phyloP scores from a whole-genome alignment of 164 flowering plant genomes.

The Stephania japonica region DNA sequence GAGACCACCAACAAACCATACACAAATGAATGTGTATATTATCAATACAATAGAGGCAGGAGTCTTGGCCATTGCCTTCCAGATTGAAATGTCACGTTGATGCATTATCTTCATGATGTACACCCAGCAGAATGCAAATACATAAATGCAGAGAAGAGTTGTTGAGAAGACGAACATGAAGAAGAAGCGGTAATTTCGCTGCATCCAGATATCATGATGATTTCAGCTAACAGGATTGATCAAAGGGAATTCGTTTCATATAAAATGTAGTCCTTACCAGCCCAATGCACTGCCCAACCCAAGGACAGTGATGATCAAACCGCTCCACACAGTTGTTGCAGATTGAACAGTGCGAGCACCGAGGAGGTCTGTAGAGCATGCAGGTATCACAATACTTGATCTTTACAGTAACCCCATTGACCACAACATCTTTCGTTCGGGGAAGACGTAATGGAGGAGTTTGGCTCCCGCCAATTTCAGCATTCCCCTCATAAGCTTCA shows the following conservation, averaged over 20 bases:
- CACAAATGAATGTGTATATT: constrained; percentile 8
- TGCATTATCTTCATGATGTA: constrained; percentile 10
- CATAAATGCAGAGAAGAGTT: constrained; percentile 13
- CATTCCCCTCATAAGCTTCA: constrained; percentile 56
- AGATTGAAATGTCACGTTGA: neutral
- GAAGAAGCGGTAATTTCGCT: constrained; percentile 15
- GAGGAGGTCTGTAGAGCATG: constrained; percentile 97
- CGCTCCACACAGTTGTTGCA: constrained; percentile 92
- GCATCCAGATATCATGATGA: neutral
- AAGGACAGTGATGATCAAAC: constrained; percentile 96
- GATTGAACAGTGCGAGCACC: constrained; percentile 92
- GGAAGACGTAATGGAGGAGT: constrained; percentile 80
- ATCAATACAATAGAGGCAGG: constrained; percentile 13
- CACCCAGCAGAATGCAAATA: constrained; percentile 8
- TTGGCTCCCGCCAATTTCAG: constrained; percentile 57
- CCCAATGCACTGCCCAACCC: constrained; percentile 99
- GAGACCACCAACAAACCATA: constrained; percentile 14
- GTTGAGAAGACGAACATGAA: constrained; percentile 14
- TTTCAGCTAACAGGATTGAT: neutral
- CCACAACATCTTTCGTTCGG: constrained; percentile 75
- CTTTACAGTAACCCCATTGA: constrained; percentile 72
- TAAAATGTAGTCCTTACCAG: constrained; percentile 37
- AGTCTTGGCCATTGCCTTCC: constrained; percentile 12
- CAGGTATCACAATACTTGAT: constrained; percentile 95
- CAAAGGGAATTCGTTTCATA: neutral